Evolutionary conservation across 2,329 filamentous ascomycete species (phyloP), one percentile per base, ranked within the genome.

Genomic region (Talaromyces sp.): DNA sequence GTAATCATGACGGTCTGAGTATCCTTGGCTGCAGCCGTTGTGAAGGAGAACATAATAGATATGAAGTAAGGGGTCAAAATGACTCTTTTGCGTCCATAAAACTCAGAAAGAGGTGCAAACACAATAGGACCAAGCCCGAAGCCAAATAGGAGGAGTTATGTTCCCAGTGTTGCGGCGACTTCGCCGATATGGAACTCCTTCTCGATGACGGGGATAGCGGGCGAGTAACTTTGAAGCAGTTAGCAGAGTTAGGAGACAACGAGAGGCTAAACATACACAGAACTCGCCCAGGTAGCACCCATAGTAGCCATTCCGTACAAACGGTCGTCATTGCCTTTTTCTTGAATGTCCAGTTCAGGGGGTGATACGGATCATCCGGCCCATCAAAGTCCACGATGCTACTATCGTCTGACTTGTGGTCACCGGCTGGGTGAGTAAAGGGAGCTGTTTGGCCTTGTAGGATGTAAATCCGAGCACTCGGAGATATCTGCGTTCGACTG

Each of bases 261-360:
- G 25, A 28, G 25, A 4, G 25, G 25, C 7, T 28, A 28, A 46
- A 56, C 53, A 50, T 46, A 56, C 45, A 50, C 53, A 28, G 74
- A 73, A 13, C 80, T 74, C 31, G 72, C 54, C 63, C 78, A 80
- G 19, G 79, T 67, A 1, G 65, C 58, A 82, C 45, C 45, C 45
- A 48, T 31, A 11, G 82, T 83, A 2, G 79, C 80, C 13, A 84
- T 67, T 2, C 81, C 82, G 66, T 85, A 86, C 2, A 85, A 58
- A 83, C 57, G 0, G 86, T 89, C 0, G 85, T 88, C 2, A 77
- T 62, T 10, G 84, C 67, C 68, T 89, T 89, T 68, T 89, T 89
- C 62, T 75, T 73, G 15, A 78, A 80, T 0, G 81, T 77, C 88
- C 87, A 90, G 68, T 89, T 89, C 33, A 84, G 63, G 0, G 86